Percentiles rank a stretch among this genome's conserved stretches.
Conservation (phyloP, 352 stramenopile species). For the Phytopythium sindhum region DNA sequence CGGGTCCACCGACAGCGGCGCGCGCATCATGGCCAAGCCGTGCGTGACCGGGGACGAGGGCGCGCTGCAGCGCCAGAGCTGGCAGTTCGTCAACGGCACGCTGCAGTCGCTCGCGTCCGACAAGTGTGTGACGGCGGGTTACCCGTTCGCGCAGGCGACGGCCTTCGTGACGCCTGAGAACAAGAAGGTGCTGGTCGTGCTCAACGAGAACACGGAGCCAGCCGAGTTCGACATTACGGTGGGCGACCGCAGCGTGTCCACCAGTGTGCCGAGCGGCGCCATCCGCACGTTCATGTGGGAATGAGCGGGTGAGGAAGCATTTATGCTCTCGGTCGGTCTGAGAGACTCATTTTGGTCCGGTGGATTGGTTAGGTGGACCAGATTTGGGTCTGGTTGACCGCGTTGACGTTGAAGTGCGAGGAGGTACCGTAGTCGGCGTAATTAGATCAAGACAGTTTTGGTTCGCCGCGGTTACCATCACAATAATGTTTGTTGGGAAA, state of each 20-base stretch:
- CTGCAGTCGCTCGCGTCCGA: slow-evolving; percentile 48
- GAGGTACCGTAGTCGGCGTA: background rate
- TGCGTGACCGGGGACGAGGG: slow-evolving; percentile 34
- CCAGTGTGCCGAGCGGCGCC: slow-evolving; percentile 45
- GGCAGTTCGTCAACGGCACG: slow-evolving; percentile 52
- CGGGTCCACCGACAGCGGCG: slow-evolving; percentile 47
- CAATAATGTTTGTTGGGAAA: background rate
- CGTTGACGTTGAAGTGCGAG: slow-evolving; percentile 1
- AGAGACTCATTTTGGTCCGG: background rate
- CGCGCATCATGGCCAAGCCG: slow-evolving; percentile 44
- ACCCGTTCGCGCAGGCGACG: slow-evolving; percentile 65
- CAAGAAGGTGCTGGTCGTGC: slow-evolving; percentile 73
- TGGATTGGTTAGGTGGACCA: background rate
- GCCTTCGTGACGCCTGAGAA: slow-evolving; percentile 73
- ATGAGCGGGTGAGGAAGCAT: too few species aligned
- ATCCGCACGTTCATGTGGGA: slow-evolving; percentile 80
- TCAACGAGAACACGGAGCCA: slow-evolving; percentile 84
- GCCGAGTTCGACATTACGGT: slow-evolving; percentile 60
- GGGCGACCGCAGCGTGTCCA: slow-evolving; percentile 38
- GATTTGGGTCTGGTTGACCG: background rate
- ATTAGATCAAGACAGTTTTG: slow-evolving; percentile 1
- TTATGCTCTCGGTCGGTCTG: too few species aligned
- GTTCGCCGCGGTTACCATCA: background rate
- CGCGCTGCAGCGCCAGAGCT: slow-evolving; percentile 41
- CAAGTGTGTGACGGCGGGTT: slow-evolving; percentile 79